These are phyloP conservation scores for Hypocrella siamensis DNA, from an alignment of 2,329 filamentous ascomycete species.

Conservation along the genomic window DNA sequence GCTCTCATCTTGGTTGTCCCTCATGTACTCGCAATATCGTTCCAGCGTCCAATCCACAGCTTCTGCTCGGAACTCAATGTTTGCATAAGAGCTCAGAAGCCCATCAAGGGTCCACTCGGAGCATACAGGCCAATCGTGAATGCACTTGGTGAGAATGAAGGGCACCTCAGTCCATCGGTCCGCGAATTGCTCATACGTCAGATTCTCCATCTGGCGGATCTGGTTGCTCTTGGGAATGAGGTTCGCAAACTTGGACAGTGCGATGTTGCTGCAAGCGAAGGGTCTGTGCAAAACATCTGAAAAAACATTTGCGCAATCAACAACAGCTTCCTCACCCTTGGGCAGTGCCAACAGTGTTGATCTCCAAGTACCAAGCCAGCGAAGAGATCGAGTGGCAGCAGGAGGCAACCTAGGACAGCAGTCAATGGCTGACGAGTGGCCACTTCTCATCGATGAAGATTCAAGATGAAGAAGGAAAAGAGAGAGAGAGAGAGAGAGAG, in stretches of 20 bases:
- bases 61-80: conserved; percentile 70
- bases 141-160: conserved; percentile 72
- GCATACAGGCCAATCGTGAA: conserved; percentile 69
- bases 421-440: neutral
- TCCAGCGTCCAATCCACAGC: conserved; percentile 80
- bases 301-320: conserved; percentile 67
- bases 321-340: conserved; percentile 29
- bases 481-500: neutral
- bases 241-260: conserved; percentile 47
- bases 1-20: conserved; percentile 65
- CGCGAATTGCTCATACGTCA: conserved; percentile 61
- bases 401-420: conserved; percentile 9
- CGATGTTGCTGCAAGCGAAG: conserved; percentile 72
- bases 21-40: conserved; percentile 75
- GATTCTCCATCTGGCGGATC: conserved; percentile 52
- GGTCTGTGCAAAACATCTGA: conserved; percentile 84
- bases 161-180: conserved; percentile 62
- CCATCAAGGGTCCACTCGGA: conserved; percentile 56
- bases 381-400: conserved; percentile 15
- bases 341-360: conserved; percentile 54
- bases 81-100: conserved; percentile 47
- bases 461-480: neutral
- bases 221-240: conserved; percentile 60
- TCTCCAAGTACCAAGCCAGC: conserved; percentile 76
- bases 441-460: neutral